Conservation (phyloP, 225 moss, liverwort and hornwort species). For the Pleurozium schreberi region DNA sequence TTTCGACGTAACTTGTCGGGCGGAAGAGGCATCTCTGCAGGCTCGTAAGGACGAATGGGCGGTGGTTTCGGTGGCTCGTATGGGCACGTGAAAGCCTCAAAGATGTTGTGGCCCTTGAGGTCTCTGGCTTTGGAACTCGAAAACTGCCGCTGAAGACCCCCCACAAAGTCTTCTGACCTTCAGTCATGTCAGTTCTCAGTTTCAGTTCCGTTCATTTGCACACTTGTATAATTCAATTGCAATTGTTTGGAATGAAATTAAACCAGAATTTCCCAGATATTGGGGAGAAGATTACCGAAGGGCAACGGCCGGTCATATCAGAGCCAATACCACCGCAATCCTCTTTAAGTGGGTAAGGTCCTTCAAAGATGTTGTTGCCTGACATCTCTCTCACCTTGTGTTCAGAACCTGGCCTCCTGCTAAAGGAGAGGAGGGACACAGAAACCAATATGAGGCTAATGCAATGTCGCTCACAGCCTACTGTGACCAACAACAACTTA, state of each 20-base stretch:
- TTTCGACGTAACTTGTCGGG: conserved; percentile 15
- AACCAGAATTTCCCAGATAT: neutral
- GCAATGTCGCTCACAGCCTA: neutral
- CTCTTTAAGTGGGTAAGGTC: conserved; percentile 10
- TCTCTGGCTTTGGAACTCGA: conserved; percentile 23
- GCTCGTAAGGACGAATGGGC: conserved; percentile 11
- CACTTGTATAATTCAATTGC: neutral
- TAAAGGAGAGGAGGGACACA: neutral
- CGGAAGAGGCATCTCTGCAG: conserved; percentile 14
- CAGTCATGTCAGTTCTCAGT: conserved; percentile 3
- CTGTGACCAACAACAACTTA: neutral
- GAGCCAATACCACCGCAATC: conserved; percentile 11
- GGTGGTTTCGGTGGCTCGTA: conserved; percentile 12
- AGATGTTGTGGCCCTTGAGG: conserved; percentile 23
- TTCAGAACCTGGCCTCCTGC: conserved; percentile 35
- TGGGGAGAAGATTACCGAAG: conserved; percentile 2
- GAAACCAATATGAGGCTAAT: neutral
- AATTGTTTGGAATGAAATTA: neutral
- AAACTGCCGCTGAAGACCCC: conserved; percentile 23
- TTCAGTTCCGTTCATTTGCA: neutral
- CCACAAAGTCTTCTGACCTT: conserved; percentile 22
- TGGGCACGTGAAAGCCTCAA: conserved; percentile 17
- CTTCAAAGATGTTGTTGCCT: conserved; percentile 25
- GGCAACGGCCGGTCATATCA: conserved; percentile 16
- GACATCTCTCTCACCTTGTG: conserved; percentile 20